Base-by-base conservation (phyloP, 495 filamentous ascomycete species). In the Podospora pseudoanserina region DNA sequence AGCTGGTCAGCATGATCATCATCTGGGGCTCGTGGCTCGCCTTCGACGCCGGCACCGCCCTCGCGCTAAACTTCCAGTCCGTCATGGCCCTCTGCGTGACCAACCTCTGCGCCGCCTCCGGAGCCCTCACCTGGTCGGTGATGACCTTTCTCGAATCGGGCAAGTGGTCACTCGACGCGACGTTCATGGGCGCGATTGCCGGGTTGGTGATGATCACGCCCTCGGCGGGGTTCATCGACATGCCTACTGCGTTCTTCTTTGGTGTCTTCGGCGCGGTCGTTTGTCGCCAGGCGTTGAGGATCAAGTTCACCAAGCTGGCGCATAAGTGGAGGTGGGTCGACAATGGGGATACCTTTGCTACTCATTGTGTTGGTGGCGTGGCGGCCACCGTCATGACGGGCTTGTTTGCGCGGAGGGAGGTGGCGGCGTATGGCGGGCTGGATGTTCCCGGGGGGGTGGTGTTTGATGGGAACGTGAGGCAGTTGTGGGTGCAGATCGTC, bases 1-100 rank as follows among this genome's bases (percentile, higher is more conserved):
- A 75, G 68, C 64, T 75, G 0, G 27, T 75, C 1, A 91, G 94
- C 32, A 94, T 94, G 7, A 87, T 94, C 65, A 88, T 97, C 76
- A 89, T 97, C 60, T 97, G 94, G 94, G 96, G 96, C 72, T 93
- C 94, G 67, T 97, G 94, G 94, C 81, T 97, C 64, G 94, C 92
- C 39, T 97, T 97, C 84, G 97, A 97, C 81, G 94, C 94, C 70
- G 94, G 94, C 44, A 96, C 93, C 5, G 78, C 93, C 4, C 93
- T 97, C 72, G 91, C 94, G 70, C 89, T 94, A 53, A 97, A 96
- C 79, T 83, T 97, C 65, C 90, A 94, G 68, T 92, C 94, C 19
- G 87, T 90, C 53, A 94, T 97, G 89, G 92, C 94, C 19, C 96
- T 92, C 83, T 96, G 93, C 90, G 97, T 97, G 82, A 89, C 90